Base-by-base conservation (phyloP, 176 grass and related monocot genomes). In the Aegilops tauschii region DNA sequence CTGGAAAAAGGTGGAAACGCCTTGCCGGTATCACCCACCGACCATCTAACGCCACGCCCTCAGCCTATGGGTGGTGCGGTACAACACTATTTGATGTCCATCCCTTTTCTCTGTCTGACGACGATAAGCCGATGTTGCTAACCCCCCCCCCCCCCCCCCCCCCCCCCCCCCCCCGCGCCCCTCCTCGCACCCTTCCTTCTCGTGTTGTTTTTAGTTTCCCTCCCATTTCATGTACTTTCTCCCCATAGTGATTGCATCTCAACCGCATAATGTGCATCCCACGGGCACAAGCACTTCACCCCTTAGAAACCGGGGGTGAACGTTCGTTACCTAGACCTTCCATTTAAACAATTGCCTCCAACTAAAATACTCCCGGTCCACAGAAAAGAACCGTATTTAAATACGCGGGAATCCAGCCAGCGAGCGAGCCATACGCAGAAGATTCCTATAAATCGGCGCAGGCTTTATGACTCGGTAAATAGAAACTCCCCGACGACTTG, bases 401-500 rank as follows among this genome's bases (percentile, higher is more conserved):
- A 62, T 77, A 39, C 49, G 9, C 25, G 61, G 29, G 77, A 86
- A 76, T 76, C 49, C 34, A 76, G 78, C 27, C 35, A 59, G 29
- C 62, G 42, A 14, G 73, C 71, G 44, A 16, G 73, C 73, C 47
- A 45, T 67, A 42, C 18, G 63, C 62, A 37, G 67, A 42, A 47
- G 36, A 61, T 69, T 69, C 71, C 63, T 78, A 89, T 65, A 79
- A 89, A 84, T 59, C 32, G 42, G 21, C 82, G 34, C 45, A 68
- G 42, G 59, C 69, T 36, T 76, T 59, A 36, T 76, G 83, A 81
- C 83, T 35, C 56, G 87, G 88, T 77, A 76, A 76, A 78, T 61
- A 79, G 28, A 79, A 84, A 73, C 64, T 45, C 21, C 52, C 65
- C 68, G 25, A 72, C 88, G 88, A 83, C 78, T 56, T 86, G 83